Percentiles rank a stretch among this genome's conserved stretches.
Evolutionary conservation across 257 asterid genomes (phyloP).

Genomic region (Avicennia marina): DNA sequence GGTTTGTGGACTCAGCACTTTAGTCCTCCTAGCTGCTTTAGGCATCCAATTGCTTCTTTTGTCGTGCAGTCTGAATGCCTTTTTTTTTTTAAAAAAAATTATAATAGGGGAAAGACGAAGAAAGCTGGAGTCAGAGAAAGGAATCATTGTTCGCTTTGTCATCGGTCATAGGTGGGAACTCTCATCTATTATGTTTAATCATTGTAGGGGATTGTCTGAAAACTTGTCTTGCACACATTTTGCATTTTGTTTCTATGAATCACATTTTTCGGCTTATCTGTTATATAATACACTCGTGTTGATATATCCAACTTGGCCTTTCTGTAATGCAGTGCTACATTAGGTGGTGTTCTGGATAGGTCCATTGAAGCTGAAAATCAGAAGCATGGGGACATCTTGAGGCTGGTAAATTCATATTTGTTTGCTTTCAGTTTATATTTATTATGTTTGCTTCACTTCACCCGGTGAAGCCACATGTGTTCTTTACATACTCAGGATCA

Average conservation of each 20-base stretch:
- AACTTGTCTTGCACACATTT: background rate
- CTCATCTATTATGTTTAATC: background rate
- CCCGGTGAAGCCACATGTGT: background rate
- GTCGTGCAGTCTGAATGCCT: constrained; percentile 14
- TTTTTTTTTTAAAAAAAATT: background rate
- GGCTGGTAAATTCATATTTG: constrained; percentile 49
- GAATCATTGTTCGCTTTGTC: constrained; percentile 73
- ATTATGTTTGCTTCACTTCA: background rate
- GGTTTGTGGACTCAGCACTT: constrained; percentile 28
- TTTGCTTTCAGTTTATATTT: background rate
- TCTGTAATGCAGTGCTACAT: constrained; percentile 50
- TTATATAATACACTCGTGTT: background rate
- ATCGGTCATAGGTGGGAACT: constrained; percentile 70
- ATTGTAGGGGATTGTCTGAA: background rate
- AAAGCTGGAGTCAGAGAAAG: constrained; percentile 71
- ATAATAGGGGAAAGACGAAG: constrained; percentile 64
- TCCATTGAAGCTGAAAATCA: constrained; percentile 81
- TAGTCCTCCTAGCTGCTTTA: background rate
- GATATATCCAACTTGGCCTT: background rate
- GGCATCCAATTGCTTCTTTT: background rate
- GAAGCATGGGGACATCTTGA: constrained; percentile 88
- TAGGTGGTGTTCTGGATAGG: constrained; percentile 87
- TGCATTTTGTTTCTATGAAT: too few relatives aligned
- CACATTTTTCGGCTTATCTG: too few relatives aligned
- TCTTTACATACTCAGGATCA: constrained; percentile 51